These are phyloP conservation scores for Colletotrichum viniferum DNA, from an alignment of 2,329 filamentous ascomycete species.

Conservation along the genomic window DNA sequence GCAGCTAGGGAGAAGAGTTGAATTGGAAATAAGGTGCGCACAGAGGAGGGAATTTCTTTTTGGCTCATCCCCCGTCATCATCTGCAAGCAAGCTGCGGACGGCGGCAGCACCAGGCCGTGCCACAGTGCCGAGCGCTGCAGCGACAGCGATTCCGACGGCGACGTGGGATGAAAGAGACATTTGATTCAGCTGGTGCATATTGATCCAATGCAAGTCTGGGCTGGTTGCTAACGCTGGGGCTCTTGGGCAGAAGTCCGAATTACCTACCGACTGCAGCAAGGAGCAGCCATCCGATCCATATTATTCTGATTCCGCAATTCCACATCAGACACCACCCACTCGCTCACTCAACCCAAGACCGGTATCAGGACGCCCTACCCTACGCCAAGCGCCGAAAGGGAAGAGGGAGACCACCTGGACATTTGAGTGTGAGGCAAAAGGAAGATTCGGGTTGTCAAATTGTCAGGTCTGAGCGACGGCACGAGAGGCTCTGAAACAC, in stretches of 20 bases:
- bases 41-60: slow-evolving; percentile 3
- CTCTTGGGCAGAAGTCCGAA: not conserved
- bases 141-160: not conserved
- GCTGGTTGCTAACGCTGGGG: not conserved
- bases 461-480: not conserved
- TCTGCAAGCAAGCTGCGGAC: slow-evolving; percentile 1
- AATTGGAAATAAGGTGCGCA: not conserved
- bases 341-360: not conserved
- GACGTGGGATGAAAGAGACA: slow-evolving; percentile 14
- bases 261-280: not conserved
- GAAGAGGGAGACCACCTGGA: not conserved
- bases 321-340: not conserved
- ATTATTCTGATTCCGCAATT: not conserved
- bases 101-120: not conserved
- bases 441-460: not conserved
- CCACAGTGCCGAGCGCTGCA: not conserved
- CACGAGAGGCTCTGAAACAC: slow-evolving; percentile 13
- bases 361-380: not conserved
- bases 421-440: not conserved
- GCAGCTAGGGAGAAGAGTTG: not conserved
- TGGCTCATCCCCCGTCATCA: not conserved
- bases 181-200: not conserved
- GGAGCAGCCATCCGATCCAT: not conserved
- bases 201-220: not conserved
- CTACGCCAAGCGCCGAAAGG: slow-evolving; percentile 10